Evolutionary conservation across 257 asterid genomes (phyloP), one percentile per base, ranked within the genome.

Genomic region (Solanum chaucha): DNA sequence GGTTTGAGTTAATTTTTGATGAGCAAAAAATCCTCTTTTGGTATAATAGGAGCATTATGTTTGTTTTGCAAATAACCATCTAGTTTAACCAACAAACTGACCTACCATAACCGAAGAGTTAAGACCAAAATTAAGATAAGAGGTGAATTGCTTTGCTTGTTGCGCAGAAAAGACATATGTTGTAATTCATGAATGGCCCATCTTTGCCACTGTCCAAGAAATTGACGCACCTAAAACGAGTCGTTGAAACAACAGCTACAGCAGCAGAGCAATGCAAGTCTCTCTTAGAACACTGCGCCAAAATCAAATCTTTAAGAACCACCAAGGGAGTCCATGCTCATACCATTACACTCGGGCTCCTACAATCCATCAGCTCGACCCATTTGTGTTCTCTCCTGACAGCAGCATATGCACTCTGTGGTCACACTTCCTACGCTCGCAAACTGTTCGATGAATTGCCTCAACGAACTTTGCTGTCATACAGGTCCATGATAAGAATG

Each of bases 391-490:
- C 98, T 44, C 93, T 94, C 28, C 93, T 96, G 28, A 88, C 93
- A 0, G 86, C 96, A 0, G 93, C 94, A 0, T 96, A 95, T 40
- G 96, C 91, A 1, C 82, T 91, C 19, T 91, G 96, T 82, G 95
- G 95, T 58, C 93, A 91, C 8, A 51, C 83, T 10, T 35, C 61
- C 0, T 65, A 88, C 28, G 98, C 99, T 15, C 78, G 91, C 32
- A 88, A 17, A 58, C n/a, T 95, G 93, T 96, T 95, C 91, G 97
- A 94, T 80, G 87, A 85, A 91, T 89, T 93, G 95, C 94, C 97
- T 46, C 89, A 90, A 14, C 92, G 93, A 77, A 93, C 96, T 0
- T 77, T 91, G 55, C 90, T 90, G 19, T 89, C 98, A 2, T 94
- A 93, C 90, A 95, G 93, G 87, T 89, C 94, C 88, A 91, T 95